phyloP scores from a whole-genome alignment of 768 basidiomycete genomes.

The Lactarius indigo region DNA sequence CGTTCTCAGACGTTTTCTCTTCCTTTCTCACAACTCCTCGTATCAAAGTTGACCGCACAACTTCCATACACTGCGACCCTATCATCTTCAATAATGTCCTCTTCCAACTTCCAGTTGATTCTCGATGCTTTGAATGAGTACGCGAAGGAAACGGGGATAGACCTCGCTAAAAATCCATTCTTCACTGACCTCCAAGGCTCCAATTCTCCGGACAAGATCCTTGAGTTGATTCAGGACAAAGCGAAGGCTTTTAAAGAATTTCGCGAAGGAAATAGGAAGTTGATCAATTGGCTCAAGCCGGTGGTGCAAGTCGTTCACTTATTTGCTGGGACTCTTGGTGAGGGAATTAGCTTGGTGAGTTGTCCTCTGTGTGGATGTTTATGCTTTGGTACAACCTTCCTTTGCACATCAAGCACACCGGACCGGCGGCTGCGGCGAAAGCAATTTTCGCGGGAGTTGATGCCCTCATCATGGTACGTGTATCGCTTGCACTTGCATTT shows the following conservation, averaged over 20 bases:
- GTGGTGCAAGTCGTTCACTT: conserved; percentile 1
- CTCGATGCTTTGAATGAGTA: conserved; percentile 1
- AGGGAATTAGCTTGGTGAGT: not conserved
- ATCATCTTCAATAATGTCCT: not conserved
- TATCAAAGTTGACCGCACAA: not conserved
- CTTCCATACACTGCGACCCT: no score
- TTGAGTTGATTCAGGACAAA: not conserved
- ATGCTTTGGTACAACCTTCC: not conserved
- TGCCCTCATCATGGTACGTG: conserved; percentile 5
- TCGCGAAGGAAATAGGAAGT: conserved; percentile 6
- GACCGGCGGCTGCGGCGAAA: not conserved
- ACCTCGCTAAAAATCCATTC: conserved; percentile 6
- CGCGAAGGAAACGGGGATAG: conserved; percentile 8
- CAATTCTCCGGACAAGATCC: conserved; percentile 1
- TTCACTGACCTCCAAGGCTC: not conserved
- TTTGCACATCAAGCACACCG: not conserved
- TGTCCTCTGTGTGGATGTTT: not conserved
- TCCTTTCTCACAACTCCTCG: not conserved
- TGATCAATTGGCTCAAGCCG: conserved; percentile 12
- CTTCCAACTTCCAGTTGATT: not conserved
- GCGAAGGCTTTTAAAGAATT: conserved; percentile 12
- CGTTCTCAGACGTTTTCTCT: not conserved
- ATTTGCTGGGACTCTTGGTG: conserved; percentile 3
- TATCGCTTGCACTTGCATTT: not conserved
- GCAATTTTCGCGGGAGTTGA: conserved; percentile 14